Conservation (phyloP, 345 rosid species). For the Aquilaria yunnanensis region DNA sequence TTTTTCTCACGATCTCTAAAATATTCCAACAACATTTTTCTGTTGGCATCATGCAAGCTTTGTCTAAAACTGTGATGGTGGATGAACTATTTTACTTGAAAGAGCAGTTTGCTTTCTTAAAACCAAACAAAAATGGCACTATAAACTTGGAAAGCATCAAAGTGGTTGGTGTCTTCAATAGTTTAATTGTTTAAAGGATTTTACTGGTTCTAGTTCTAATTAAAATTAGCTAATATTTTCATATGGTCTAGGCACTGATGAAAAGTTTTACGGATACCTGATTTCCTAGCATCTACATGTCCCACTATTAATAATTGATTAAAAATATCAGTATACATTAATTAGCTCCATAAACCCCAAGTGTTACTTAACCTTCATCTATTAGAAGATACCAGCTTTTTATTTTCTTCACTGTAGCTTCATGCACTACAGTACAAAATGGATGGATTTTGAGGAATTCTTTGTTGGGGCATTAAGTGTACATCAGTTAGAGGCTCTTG, state of each 20-base stretch:
- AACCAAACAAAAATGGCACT: conserved; percentile 78
- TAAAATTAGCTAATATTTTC: conserved; percentile 9
- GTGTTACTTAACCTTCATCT: neutral
- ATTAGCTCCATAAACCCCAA: neutral
- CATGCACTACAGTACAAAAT: conserved; percentile 76
- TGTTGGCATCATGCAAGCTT: conserved; percentile 45
- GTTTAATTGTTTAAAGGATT: neutral
- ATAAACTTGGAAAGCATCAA: conserved; percentile 70
- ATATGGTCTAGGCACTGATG: conserved; percentile 65
- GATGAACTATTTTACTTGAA: conserved; percentile 78
- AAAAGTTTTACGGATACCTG: conserved; percentile 75
- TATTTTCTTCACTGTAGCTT: conserved; percentile 40
- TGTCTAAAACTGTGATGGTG: conserved; percentile 75
- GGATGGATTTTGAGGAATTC: conserved; percentile 92
- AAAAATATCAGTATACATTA: neutral
- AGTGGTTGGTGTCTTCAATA: conserved; percentile 33
- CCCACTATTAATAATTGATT: neutral
- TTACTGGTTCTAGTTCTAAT: conserved; percentile 3
- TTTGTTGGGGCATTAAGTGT: conserved; percentile 90
- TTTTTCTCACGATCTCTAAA: no score
- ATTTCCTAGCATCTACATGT: conserved; percentile 75
- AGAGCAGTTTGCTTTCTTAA: conserved; percentile 79
- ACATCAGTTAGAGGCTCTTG: conserved; percentile 93
- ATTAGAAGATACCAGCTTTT: neutral
- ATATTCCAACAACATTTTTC: neutral